Conservation (phyloP, 306 rosid species). For the Medicago arabica region DNA sequence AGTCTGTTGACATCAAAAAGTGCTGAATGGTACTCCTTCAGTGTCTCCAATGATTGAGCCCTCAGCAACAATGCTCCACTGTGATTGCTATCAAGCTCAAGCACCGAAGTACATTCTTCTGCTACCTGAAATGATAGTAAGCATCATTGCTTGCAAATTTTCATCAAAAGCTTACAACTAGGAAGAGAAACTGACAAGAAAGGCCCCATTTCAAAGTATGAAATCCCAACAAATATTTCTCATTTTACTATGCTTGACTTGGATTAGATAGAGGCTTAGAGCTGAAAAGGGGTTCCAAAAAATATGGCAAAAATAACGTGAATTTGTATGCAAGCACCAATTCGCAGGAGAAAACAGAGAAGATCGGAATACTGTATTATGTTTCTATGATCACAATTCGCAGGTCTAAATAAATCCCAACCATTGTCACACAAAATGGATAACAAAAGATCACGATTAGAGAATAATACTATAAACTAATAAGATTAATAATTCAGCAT, state of each 20-base stretch:
- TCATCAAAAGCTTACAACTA: conserved; percentile 8
- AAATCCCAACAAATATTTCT: neutral
- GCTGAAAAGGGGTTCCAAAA: neutral
- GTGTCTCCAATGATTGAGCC: conserved; percentile 84
- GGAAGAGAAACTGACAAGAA: neutral
- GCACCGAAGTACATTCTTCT: conserved; percentile 90
- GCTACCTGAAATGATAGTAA: conserved; percentile 69
- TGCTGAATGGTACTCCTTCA: conserved; percentile 87
- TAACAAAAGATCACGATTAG: neutral
- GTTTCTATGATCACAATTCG: neutral
- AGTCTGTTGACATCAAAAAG: conserved; percentile 92
- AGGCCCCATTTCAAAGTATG: conserved; percentile 3
- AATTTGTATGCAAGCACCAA: neutral
- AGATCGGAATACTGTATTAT: neutral
- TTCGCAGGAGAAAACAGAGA: no score
- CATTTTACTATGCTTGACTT: neutral
- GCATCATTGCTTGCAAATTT: conserved; percentile 22
- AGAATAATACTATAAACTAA: conserved; percentile 5
- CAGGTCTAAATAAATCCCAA: neutral
- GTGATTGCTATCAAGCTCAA: conserved; percentile 80
- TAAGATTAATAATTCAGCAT: conserved; percentile 5
- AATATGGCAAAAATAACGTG: neutral
- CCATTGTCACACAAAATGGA: neutral
- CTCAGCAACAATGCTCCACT: conserved; percentile 89
- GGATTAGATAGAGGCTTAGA: neutral